Percentiles rank a stretch among this genome's conserved stretches.
These are phyloP conservation scores for Yamadazyma sp. DNA, from an alignment of 805 yeast species.

Conservation along the genomic window DNA sequence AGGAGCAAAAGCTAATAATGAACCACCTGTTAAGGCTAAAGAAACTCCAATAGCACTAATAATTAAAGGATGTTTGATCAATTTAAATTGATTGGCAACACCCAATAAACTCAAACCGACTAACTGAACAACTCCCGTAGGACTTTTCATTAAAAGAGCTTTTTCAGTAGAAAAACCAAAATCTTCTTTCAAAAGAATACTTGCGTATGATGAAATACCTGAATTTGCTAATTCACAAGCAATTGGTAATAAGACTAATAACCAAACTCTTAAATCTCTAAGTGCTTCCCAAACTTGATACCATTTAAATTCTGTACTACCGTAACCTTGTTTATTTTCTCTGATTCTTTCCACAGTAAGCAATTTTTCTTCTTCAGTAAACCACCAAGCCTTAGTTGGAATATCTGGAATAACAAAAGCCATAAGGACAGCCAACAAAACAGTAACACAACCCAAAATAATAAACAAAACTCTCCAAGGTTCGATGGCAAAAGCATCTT, in stretches of 20 bases:
- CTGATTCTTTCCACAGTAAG: conserved; percentile 32
- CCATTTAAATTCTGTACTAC: conserved; percentile 32
- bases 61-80: conserved; percentile 10
- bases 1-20: conserved; percentile 43
- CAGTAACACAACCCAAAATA: conserved; percentile 56
- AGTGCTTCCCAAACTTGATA: conserved; percentile 36
- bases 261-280: conserved; percentile 32
- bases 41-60: conserved; percentile 21
- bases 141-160: conserved; percentile 44
- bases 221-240: conserved; percentile 31
- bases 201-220: conserved; percentile 31
- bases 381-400: conserved; percentile 36
- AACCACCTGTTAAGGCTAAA: conserved; percentile 21
- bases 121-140: conserved; percentile 46
- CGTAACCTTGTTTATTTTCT: conserved; percentile 39
- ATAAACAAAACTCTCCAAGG: conserved; percentile 63
- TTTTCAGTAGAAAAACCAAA: conserved; percentile 24
- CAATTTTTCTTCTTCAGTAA: conserved; percentile 29
- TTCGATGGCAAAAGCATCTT: conserved; percentile 33
- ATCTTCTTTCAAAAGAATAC: conserved; percentile 24
- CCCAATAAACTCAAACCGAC: conserved; percentile 33
- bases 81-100: conserved; percentile 1
- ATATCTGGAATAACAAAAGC: conserved; percentile 41
- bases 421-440: conserved; percentile 47
- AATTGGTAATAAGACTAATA: conserved; percentile 24